These are phyloP conservation scores for Cyberlindnera mrakii DNA, from an alignment of 805 yeast genomes.

Conservation along the genomic window DNA sequence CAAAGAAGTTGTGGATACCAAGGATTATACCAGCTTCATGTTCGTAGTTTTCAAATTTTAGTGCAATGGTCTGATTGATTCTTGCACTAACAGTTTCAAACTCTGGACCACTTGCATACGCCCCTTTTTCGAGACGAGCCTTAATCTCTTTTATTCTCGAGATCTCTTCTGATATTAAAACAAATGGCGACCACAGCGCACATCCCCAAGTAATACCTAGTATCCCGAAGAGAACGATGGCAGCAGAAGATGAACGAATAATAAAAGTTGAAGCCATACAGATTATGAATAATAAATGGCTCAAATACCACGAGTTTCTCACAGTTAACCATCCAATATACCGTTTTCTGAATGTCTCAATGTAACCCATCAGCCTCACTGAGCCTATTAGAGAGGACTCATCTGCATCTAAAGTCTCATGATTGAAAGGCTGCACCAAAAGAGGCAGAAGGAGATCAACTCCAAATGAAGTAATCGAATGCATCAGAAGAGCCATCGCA, in stretches of 20 bases:
- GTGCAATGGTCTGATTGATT: conserved; percentile 17
- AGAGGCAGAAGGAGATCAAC: conserved; percentile 41
- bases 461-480: conserved; percentile 40
- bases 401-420: conserved; percentile 6
- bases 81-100: neutral
- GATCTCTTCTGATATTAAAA: conserved; percentile 51
- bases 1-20: conserved; percentile 54
- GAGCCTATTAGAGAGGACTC: conserved; percentile 6
- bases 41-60: conserved; percentile 35
- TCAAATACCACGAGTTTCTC: conserved; percentile 40
- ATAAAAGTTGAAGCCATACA: conserved; percentile 44
- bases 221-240: conserved; percentile 43
- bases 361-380: conserved; percentile 1
- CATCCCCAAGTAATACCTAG: conserved; percentile 62
- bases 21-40: conserved; percentile 51
- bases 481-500: conserved; percentile 42
- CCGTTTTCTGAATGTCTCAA: conserved; percentile 10
- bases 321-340: conserved; percentile 26
- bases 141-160: conserved; percentile 45
- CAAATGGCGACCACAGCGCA: conserved; percentile 64
- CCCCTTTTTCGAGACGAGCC: conserved; percentile 21
- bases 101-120: neutral
- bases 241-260: conserved; percentile 33
- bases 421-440: conserved; percentile 30
- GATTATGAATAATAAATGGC: conserved; percentile 44